Evolutionary conservation across 1,284 basidiomycete genomes (phyloP).

Genomic region (Anthracocystis walkeri): DNA sequence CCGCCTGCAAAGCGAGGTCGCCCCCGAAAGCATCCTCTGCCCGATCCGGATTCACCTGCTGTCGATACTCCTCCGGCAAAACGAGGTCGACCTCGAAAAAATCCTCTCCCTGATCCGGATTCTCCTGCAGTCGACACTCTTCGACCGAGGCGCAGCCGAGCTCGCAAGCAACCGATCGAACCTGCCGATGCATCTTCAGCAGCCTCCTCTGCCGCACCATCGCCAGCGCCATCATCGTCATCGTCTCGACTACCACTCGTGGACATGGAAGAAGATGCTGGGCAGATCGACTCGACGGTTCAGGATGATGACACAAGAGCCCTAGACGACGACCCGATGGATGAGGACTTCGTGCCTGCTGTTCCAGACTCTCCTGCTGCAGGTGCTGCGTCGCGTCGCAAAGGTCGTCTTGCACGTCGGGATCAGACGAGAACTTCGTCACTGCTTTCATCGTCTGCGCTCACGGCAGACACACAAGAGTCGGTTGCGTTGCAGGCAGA

Average conservation of each 20-base stretch:
- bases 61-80: constrained; percentile 3
- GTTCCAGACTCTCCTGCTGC: constrained; percentile 27
- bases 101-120: constrained; percentile 5
- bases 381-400: constrained; percentile 21
- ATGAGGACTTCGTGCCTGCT: neutral
- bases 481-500: neutral
- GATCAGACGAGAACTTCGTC: constrained; percentile 12
- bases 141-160: constrained; percentile 16
- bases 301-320: neutral
- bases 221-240: constrained; percentile 1
- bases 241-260: neutral
- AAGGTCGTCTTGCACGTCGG: neutral
- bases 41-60: constrained; percentile 7
- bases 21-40: constrained; percentile 22
- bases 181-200: constrained; percentile 7
- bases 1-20: constrained; percentile 15
- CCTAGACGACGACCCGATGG: neutral
- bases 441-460: constrained; percentile 15
- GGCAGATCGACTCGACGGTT: neutral
- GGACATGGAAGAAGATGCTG: neutral
- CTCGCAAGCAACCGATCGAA: constrained; percentile 21
- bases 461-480: constrained; percentile 3
- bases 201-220: neutral
- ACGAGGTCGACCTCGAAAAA: constrained; percentile 25
- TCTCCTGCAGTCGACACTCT: neutral